Evolutionary conservation across 805 yeast genomes (phyloP).

Genomic region (Cephaloascus fragrans): DNA sequence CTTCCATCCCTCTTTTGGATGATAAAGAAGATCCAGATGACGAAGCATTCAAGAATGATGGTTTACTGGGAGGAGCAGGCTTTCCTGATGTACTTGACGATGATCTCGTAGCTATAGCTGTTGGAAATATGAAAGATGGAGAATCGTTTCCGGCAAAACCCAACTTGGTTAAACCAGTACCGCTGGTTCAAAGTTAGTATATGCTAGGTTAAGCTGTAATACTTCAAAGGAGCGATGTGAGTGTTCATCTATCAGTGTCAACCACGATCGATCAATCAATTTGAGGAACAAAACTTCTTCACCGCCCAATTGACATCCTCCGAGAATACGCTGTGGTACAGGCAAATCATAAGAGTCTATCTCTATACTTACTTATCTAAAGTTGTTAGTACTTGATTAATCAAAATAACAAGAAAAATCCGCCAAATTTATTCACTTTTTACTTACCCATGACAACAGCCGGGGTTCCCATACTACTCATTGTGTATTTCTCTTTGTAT

Average conservation of each 20-base stretch:
- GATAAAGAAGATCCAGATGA: conserved; percentile 34
- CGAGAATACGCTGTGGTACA: conserved; percentile 6
- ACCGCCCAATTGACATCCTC: conserved; percentile 9
- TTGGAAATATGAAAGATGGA: conserved; percentile 95
- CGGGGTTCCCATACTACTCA: conserved; percentile 68
- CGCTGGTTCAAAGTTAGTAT: conserved; percentile 43
- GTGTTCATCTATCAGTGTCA: no score
- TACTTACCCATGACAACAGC: conserved; percentile 93
- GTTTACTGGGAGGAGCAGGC: conserved; percentile 31
- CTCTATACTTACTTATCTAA: conserved; percentile 17
- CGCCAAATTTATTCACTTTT: no score
- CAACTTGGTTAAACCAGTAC: conserved; percentile 94
- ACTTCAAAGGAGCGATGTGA: no score
- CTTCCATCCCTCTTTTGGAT: conserved; percentile 84
- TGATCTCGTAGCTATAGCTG: conserved; percentile 82
- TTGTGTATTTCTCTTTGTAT: no score
- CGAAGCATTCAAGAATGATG: conserved; percentile 28
- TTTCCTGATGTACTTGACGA: conserved; percentile 26
- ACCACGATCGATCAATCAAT: not conserved
- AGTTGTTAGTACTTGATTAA: not conserved
- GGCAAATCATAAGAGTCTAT: not conserved
- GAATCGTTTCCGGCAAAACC: conserved; percentile 99
- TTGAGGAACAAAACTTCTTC: not conserved
- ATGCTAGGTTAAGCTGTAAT: no score
- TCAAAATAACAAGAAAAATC: no score